Percentiles rank a stretch among this genome's conserved stretches.
Evolutionary conservation across 441 rosid genomes (phyloP).

Genomic region (Erodium texanum): DNA sequence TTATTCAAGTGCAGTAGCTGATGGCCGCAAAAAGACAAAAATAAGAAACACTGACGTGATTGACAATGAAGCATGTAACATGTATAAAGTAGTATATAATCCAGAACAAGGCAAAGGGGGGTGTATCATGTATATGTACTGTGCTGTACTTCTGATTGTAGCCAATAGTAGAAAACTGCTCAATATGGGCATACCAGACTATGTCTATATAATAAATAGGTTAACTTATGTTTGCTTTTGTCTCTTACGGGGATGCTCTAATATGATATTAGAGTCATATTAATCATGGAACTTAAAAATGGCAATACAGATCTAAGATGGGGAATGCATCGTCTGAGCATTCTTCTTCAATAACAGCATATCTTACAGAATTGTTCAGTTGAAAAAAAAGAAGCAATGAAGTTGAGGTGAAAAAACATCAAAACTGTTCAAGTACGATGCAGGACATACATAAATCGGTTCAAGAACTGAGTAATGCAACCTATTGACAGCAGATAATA

Average conservation of each 20-base stretch:
- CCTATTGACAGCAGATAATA: neutral
- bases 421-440: neutral
- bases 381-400: too few species aligned
- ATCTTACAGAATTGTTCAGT: too few species aligned
- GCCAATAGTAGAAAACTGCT: conserved; percentile 27
- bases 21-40: conserved; percentile 23
- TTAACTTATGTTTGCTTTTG: neutral
- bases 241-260: conserved; percentile 4
- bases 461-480: neutral
- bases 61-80: conserved; percentile 32
- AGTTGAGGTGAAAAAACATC: neutral
- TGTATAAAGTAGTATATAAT: conserved; percentile 19
- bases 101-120: conserved; percentile 20
- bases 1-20: conserved; percentile 19
- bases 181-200: conserved; percentile 33
- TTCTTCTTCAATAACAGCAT: neutral
- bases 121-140: conserved; percentile 29
- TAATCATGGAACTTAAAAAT: neutral
- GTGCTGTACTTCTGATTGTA: conserved; percentile 23
- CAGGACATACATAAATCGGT: neutral
- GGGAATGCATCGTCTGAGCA: neutral
- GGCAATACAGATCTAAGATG: neutral
- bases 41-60: conserved; percentile 27
- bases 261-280: neutral
- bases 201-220: conserved; percentile 14